Evolutionary conservation across 148 eudicot species (phyloP).

Genomic region (Nyssa sinensis): DNA sequence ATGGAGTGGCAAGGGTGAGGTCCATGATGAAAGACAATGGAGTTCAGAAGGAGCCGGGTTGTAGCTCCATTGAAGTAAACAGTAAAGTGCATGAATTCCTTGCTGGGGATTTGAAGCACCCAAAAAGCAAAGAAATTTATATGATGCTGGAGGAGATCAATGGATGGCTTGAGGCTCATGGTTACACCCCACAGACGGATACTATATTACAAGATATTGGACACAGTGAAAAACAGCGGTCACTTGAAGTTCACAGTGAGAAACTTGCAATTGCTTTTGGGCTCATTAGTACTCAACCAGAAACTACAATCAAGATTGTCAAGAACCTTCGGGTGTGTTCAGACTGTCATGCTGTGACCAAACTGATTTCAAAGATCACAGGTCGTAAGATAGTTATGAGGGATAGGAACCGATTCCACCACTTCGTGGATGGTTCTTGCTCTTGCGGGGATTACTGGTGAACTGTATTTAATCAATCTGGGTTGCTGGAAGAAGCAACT

Average conservation of each 20-base stretch:
- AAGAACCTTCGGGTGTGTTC: constrained; percentile 76
- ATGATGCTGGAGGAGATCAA: constrained; percentile 69
- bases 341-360: constrained; percentile 79
- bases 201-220: constrained; percentile 59
- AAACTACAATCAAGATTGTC: constrained; percentile 67
- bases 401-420: constrained; percentile 83
- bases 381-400: constrained; percentile 79
- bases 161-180: constrained; percentile 50
- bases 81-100: constrained; percentile 79
- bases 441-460: constrained; percentile 96
- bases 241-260: constrained; percentile 80
- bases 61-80: constrained; percentile 82
- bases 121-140: constrained; percentile 68
- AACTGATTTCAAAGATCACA: constrained; percentile 69
- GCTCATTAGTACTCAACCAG: constrained; percentile 68
- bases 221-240: constrained; percentile 50
- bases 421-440: constrained; percentile 70
- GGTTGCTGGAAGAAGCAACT: background rate
- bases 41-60: constrained; percentile 83
- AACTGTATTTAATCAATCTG: constrained; percentile 28
- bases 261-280: constrained; percentile 83
- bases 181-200: constrained; percentile 56
- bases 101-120: constrained; percentile 84
- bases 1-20: constrained; percentile 69
- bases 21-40: constrained; percentile 69